Percentiles rank a stretch among this genome's conserved stretches.
Evolutionary conservation across 352 stramenopile species (phyloP).

Genomic region (Aphanomyces astaci): DNA sequence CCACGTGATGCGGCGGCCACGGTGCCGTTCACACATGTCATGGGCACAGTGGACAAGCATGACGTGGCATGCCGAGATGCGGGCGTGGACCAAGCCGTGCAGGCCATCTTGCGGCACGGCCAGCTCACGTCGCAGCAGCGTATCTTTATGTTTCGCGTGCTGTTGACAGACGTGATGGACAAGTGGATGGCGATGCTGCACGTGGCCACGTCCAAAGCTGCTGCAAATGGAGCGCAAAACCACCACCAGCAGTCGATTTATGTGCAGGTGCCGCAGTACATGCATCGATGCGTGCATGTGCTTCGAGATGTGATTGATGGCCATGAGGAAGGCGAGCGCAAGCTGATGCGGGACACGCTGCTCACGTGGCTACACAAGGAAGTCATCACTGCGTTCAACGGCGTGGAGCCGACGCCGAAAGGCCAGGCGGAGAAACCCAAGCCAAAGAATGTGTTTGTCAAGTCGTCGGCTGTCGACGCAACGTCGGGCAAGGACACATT

Average conservation of each 20-base stretch:
- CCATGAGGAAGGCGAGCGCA: slow-evolving; percentile 64
- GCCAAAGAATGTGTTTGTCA: slow-evolving; percentile 55
- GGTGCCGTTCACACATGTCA: slow-evolving; percentile 4
- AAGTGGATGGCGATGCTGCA: slow-evolving; percentile 69
- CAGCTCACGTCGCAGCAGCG: slow-evolving; percentile 17
- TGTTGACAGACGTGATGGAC: slow-evolving; percentile 81
- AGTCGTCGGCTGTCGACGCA: slow-evolving; percentile 35
- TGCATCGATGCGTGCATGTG: slow-evolving; percentile 76
- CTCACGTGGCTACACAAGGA: slow-evolving; percentile 83
- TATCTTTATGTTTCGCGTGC: slow-evolving; percentile 75
- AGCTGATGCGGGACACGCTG: slow-evolving; percentile 55
- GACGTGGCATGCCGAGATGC: slow-evolving; percentile 5
- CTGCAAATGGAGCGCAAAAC: slow-evolving; percentile 55
- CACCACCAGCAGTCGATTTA: slow-evolving; percentile 52
- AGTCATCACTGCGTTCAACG: slow-evolving; percentile 70
- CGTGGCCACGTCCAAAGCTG: slow-evolving; percentile 35
- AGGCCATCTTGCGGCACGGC: neutral
- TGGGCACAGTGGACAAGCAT: slow-evolving; percentile 14
- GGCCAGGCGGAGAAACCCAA: slow-evolving; percentile 36
- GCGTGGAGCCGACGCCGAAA: slow-evolving; percentile 42
- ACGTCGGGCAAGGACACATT: slow-evolving; percentile 76
- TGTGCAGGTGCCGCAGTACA: slow-evolving; percentile 63
- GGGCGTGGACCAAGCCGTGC: slow-evolving; percentile 15
- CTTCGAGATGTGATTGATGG: slow-evolving; percentile 78
- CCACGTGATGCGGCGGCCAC: neutral